A percentile compares a stretch with the other conserved stretches of the same genome.
Evolutionary conservation across 164 flowering plant genomes (phyloP).

Genomic region (Hamamelis virginiana): DNA sequence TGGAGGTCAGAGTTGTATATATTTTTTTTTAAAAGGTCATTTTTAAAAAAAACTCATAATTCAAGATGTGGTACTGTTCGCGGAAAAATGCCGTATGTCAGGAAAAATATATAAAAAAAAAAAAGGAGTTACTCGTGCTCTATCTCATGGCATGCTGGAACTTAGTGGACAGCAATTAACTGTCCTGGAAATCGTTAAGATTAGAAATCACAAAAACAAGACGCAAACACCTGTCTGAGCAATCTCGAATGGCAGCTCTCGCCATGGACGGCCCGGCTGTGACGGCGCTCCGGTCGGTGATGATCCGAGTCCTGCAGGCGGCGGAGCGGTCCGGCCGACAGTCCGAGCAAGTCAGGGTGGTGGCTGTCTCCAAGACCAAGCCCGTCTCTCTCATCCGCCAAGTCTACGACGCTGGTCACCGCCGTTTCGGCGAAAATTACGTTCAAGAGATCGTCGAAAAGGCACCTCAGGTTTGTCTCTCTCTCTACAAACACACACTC

Average conservation of each 20-base stretch:
- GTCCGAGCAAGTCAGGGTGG: conserved; percentile 54
- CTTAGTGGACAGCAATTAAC: too few species aligned
- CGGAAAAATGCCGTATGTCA: too few species aligned
- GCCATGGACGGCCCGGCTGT: conserved; percentile 56
- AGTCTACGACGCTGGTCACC: conserved; percentile 90
- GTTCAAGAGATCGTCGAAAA: conserved; percentile 89
- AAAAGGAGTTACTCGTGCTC: too few species aligned
- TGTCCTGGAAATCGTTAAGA: too few species aligned
- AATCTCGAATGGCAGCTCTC: conserved; percentile 31
- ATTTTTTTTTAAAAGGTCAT: too few species aligned
- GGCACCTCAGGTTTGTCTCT: conserved; percentile 66
- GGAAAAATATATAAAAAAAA: too few species aligned
- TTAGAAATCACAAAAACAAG: too few species aligned
- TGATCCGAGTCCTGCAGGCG: conserved; percentile 65
- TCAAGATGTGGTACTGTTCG: too few species aligned
- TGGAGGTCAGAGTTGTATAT: too few species aligned
- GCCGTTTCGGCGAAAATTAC: conserved; percentile 91
- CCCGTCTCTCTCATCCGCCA: conserved; percentile 65
- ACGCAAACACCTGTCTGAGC: neutral
- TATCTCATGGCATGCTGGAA: too few species aligned
- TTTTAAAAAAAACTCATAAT: too few species aligned
- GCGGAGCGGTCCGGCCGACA: conserved; percentile 64
- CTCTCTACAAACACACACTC: neutral
- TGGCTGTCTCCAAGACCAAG: conserved; percentile 90
- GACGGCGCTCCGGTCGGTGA: conserved; percentile 69